Percentiles rank a stretch among this genome's conserved stretches.
Conservation (phyloP, 164 flowering plant species). For the Paratinospora sagittata region DNA sequence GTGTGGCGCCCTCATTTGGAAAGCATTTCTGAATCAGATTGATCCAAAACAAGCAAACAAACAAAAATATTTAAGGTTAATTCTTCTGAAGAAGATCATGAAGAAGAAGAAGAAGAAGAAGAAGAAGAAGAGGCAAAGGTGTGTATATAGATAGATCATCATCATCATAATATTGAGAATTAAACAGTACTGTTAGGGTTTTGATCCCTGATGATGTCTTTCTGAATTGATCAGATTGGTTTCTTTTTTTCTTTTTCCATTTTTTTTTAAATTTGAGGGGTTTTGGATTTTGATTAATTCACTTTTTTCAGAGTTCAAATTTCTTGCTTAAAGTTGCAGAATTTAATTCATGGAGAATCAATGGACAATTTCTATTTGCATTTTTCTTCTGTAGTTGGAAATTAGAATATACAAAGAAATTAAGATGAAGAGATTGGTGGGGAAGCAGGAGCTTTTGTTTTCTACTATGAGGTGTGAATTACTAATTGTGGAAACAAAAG, state of each 20-base stretch:
- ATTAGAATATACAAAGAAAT: background rate
- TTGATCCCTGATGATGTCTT: background rate
- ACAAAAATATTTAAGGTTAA: no score
- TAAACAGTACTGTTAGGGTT: background rate
- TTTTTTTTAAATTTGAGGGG: background rate
- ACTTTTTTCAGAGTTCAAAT: background rate
- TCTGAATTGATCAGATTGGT: background rate
- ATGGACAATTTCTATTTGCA: background rate
- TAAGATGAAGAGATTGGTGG: background rate
- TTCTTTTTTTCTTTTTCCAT: no score
- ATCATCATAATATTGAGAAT: no score
- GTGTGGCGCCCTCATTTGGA: constrained; percentile 91
- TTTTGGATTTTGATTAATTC: no score
- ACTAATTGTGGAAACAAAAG: background rate
- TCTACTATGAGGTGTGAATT: background rate
- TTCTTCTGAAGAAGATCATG: no score
- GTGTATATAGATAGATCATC: background rate
- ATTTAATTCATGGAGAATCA: background rate
- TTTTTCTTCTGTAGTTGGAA: background rate
- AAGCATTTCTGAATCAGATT: constrained; percentile 62
- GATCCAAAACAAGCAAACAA: constrained; percentile 10
- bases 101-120: no score
- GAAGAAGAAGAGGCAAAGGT: background rate
- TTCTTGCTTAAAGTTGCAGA: background rate
- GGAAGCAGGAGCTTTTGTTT: constrained; percentile 5